These are phyloP conservation scores for Lumnitzera littorea DNA, from an alignment of 345 rosid species.

Conservation along the genomic window DNA sequence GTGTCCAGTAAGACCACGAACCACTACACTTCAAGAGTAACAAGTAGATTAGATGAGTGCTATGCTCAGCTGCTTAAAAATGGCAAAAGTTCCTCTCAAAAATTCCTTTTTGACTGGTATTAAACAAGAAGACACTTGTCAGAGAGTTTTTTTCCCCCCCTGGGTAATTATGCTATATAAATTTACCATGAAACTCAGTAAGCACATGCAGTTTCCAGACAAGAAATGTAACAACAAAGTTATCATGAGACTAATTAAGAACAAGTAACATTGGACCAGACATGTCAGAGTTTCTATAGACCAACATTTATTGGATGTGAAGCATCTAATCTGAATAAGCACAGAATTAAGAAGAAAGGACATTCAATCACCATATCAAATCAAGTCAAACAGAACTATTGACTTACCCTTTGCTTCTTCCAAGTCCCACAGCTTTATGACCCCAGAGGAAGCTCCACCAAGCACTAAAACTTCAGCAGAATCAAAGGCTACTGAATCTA, in stretches of 20 bases:
- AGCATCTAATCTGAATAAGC: background rate
- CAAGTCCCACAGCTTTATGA: constrained; percentile 71
- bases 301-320: no score
- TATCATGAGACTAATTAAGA: no score
- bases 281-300: no score
- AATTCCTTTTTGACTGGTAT: no score
- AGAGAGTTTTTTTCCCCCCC: no score
- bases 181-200: no score
- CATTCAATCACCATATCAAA: background rate
- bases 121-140: no score
- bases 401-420: constrained; percentile 75
- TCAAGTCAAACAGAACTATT: constrained; percentile 9
- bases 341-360: constrained; percentile 1
- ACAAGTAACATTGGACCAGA: no score
- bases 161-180: no score
- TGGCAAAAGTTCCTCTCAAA: no score
- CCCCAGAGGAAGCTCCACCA: constrained; percentile 70
- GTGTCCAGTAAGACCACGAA: constrained; percentile 95
- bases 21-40: constrained; percentile 97
- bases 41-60: constrained; percentile 29
- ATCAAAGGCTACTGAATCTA: constrained; percentile 60
- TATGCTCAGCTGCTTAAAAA: background rate
- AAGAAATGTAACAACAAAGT: no score
- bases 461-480: constrained; percentile 58
- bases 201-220: no score